These are phyloP conservation scores for Colletotrichum ledebouriae DNA, from an alignment of 2,329 filamentous ascomycete species.

Conservation along the genomic window DNA sequence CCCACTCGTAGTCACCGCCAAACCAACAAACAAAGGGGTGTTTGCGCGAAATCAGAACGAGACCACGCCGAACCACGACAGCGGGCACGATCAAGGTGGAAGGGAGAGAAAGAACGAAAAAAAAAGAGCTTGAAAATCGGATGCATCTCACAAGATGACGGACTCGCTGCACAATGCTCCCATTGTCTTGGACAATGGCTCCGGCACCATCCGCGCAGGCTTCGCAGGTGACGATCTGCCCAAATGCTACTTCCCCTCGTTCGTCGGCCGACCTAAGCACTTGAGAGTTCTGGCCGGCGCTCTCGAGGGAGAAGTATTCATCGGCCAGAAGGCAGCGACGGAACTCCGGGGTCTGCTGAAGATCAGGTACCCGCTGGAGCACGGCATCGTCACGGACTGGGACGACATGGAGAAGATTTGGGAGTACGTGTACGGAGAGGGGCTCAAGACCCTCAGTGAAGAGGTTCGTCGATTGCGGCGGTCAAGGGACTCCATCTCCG, in stretches of 20 bases:
- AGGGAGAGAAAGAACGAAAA: neutral
- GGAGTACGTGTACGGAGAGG: slow-evolving; percentile 97
- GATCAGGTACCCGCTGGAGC: slow-evolving; percentile 95
- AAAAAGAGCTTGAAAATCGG: neutral
- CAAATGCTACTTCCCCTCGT: slow-evolving; percentile 97
- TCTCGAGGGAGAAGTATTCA: slow-evolving; percentile 96
- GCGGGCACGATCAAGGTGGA: slow-evolving; percentile 23
- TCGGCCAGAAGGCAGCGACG: slow-evolving; percentile 88
- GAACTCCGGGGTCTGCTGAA: slow-evolving; percentile 94
- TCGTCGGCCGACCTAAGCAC: slow-evolving; percentile 96
- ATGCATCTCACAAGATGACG: slow-evolving; percentile 58
- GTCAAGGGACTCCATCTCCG: neutral
- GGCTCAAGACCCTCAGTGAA: slow-evolving; percentile 95
- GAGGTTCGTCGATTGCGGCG: slow-evolving; percentile 69
- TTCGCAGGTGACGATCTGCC: slow-evolving; percentile 97
- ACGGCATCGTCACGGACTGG: slow-evolving; percentile 99
- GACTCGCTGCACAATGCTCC: slow-evolving; percentile 91
- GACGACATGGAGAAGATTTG: slow-evolving; percentile 99
- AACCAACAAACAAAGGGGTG: slow-evolving; percentile 41
- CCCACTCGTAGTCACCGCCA: slow-evolving; percentile 38
- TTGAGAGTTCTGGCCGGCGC: slow-evolving; percentile 94
- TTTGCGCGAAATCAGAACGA: slow-evolving; percentile 32
- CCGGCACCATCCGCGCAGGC: slow-evolving; percentile 95
- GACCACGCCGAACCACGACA: slow-evolving; percentile 20
- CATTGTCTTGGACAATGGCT: slow-evolving; percentile 99